Percentiles rank a stretch among this genome's conserved stretches.
Conservation (phyloP, 768 basidiomycete genomes). For the Mycena haematopus region DNA sequence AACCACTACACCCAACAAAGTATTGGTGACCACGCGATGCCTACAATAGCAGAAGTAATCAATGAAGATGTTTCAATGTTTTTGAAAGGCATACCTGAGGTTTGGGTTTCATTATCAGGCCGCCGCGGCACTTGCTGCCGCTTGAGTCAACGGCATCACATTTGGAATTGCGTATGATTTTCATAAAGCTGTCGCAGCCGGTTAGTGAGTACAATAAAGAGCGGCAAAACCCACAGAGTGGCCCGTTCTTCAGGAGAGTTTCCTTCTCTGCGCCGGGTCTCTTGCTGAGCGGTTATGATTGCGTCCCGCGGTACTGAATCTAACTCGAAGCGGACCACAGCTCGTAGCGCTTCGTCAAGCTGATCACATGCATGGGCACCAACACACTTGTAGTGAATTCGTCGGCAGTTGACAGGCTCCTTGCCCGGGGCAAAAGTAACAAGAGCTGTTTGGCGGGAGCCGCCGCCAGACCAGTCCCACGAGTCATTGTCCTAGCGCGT, state of each 20-base stretch:
- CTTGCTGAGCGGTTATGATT: neutral
- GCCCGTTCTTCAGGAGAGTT: neutral
- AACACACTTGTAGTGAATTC: no score
- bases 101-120: neutral
- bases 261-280: neutral
- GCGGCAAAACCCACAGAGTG: neutral
- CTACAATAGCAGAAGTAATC: neutral
- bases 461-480: no score
- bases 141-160: slow-evolving; percentile 2
- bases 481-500: no score
- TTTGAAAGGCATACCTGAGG: neutral
- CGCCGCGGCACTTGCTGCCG: neutral
- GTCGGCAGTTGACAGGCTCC: no score
- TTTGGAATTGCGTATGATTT: neutral
- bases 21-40: slow-evolving; percentile 1
- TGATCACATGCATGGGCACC: no score
- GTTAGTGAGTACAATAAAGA: neutral
- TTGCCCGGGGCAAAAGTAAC: no score
- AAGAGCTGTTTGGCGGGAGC: no score
- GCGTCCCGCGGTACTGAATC: neutral
- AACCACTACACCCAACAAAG: slow-evolving; percentile 3
- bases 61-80: neutral
- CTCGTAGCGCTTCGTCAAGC: no score
- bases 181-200: neutral
- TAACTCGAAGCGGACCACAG: slow-evolving; percentile 8